A percentile compares a stretch with the other conserved stretches of the same genome.
phyloP scores from a whole-genome alignment of 2,329 filamentous ascomycete species.

The Ophiostoma piceae region DNA sequence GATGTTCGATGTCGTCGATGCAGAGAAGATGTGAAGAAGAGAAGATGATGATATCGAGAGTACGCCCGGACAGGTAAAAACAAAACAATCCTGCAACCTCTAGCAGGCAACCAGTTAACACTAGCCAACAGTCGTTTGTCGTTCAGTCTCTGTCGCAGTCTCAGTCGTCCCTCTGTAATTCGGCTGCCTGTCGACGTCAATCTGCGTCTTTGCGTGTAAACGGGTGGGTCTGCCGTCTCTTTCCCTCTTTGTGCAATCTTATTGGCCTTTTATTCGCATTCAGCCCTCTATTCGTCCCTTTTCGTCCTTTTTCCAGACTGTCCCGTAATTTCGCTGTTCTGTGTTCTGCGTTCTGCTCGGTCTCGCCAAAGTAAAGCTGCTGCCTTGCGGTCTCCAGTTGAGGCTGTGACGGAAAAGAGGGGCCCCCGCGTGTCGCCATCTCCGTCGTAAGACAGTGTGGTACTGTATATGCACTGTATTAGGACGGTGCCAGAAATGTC shows the following conservation, averaged over 20 bases:
- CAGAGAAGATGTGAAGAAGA: neutral
- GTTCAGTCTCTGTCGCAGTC: too few relatives aligned
- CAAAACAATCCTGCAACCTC: neutral
- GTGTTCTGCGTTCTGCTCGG: neutral
- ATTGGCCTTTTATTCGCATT: neutral
- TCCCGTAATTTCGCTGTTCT: neutral
- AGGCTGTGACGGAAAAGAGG: constrained; percentile 1
- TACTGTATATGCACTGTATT: too few relatives aligned
- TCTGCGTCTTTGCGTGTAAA: neutral
- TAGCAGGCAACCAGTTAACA: neutral
- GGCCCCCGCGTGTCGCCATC: neutral
- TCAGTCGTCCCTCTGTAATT: neutral
- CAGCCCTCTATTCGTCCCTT: neutral
- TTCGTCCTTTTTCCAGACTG: neutral
- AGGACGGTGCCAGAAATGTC: neutral
- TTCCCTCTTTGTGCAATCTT: neutral
- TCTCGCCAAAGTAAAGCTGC: neutral
- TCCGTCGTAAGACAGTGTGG: neutral
- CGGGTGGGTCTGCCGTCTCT: neutral
- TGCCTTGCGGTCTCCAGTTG: constrained; percentile 8
- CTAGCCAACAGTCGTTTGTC: neutral
- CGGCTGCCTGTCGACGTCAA: constrained; percentile 5
- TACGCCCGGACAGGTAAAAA: neutral
- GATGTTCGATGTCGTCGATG: neutral
- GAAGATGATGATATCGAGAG: neutral